Evolutionary conservation across 352 stramenopile species (phyloP), one percentile per base, ranked within the genome.

Genomic region (Phytophthora brassicae): DNA sequence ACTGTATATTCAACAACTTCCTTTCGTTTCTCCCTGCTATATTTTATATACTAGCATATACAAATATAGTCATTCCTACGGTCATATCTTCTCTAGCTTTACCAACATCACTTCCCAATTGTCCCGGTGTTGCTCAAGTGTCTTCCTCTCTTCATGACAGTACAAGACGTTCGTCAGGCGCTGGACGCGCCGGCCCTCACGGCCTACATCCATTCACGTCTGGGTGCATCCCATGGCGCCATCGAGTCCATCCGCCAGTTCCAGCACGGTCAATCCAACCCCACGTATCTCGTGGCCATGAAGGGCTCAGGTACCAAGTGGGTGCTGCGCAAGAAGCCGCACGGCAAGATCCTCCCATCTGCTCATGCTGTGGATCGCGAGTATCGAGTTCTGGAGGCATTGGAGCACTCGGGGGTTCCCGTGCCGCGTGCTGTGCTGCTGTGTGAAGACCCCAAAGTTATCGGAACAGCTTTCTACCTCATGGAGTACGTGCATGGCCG

Each of bases 301-400:
- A 59, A 42, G 20, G 33, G 60, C 46, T 85, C 72, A 16, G 74
- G 74, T 24, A 70, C 72, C 33, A 72, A 87, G 64, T 89, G 79
- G 71, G 87, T 95, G 54, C 69, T 95, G 43, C 85, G 87, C 31
- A 94, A 94, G 75, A 91, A 95, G 67, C 87, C 87, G 9, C 74
- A 84, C 52, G 87, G 87, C 22, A 72, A 86, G 48, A 87, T 95
- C 59, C 68, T 95, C 33, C 79, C 75, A 16, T 92, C 83, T 19
- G 87, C 87, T 14, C 87, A 95, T 65, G 85, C 81, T 14, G 78
- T 95, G 13, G 84, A 91, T 60, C 78, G 87, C 43, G 87, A 95
- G 68, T 92, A 77, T 67, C 79, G 77, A 19, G 58, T 95, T 29
- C 65, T 90, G 35, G 63, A 82, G 64, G 84, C 81, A 35, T 63